phyloP scores from a whole-genome alignment of 1,284 basidiomycete genomes.

The Trametes hirsuta region DNA sequence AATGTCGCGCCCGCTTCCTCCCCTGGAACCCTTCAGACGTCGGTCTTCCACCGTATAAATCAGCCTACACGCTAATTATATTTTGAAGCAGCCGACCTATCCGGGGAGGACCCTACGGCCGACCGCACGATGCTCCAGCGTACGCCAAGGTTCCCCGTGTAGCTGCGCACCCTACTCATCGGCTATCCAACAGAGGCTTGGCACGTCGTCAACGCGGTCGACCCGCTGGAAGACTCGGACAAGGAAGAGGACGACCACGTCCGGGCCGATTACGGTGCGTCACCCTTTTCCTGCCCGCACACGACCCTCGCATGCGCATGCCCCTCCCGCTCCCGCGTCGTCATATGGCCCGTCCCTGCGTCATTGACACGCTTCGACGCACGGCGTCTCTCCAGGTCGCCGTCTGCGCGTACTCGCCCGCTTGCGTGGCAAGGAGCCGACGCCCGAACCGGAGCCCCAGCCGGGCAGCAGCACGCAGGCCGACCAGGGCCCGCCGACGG shows the following conservation, averaged over 20 bases:
- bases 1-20: conserved; percentile 25
- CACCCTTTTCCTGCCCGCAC: background rate
- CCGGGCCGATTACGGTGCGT: conserved; percentile 66
- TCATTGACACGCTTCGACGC: background rate
- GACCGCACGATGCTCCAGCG: conserved; percentile 37
- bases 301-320: background rate
- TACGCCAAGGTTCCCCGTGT: conserved; percentile 16
- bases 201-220: conserved; percentile 61
- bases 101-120: conserved; percentile 24
- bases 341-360: background rate
- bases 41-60: background rate
- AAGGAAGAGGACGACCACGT: conserved; percentile 70
- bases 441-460: conserved; percentile 27
- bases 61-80: background rate
- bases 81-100: conserved; percentile 13
- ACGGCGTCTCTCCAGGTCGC: conserved; percentile 29
- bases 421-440: conserved; percentile 37
- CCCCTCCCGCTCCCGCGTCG: background rate
- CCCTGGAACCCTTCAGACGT: conserved; percentile 22
- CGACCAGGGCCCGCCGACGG: conserved; percentile 19
- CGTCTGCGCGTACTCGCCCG: conserved; percentile 43
- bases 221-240: conserved; percentile 73
- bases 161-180: background rate
- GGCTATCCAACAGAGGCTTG: conserved; percentile 59
- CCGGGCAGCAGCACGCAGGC: conserved; percentile 17